A percentile compares a stretch with the other conserved stretches of the same genome.
phyloP scores from a whole-genome alignment of 306 rosid genomes.

The Dryas drummondii region DNA sequence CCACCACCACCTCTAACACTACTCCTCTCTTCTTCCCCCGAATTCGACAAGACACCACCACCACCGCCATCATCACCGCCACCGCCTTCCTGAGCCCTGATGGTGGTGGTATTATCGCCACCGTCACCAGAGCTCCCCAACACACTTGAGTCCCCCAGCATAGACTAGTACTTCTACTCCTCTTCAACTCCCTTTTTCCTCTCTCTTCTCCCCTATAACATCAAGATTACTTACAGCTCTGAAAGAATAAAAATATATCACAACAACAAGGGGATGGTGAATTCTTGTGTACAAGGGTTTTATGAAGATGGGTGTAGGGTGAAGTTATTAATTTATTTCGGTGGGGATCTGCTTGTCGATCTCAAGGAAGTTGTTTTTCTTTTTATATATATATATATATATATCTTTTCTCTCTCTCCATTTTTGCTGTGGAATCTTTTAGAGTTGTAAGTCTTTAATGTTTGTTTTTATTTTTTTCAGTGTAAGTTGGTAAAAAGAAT shows the following conservation, averaged over 20 bases:
- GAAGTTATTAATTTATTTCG: conserved; percentile 69
- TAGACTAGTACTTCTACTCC: conserved; percentile 32
- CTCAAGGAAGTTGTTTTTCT: conserved; percentile 40
- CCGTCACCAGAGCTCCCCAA: conserved; percentile 57
- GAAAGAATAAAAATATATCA: conserved; percentile 25
- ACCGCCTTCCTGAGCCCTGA: conserved; percentile 24
- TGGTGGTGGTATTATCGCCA: conserved; percentile 19
- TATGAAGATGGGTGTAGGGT: conserved; percentile 55
- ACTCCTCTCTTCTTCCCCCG: conserved; percentile 60
- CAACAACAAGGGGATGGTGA: conserved; percentile 54
- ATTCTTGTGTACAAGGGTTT: conserved; percentile 55
- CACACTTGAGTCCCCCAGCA: conserved; percentile 76
- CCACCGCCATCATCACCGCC: conserved; percentile 18
- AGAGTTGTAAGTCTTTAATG: not conserved
- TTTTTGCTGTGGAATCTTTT: conserved; percentile 58
- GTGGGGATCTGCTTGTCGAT: conserved; percentile 86
- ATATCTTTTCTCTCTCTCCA: conserved; percentile 15
- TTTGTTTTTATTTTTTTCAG: not conserved
- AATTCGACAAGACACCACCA: conserved; percentile 53
- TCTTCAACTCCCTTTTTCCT: not conserved
- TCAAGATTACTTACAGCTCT: conserved; percentile 44
- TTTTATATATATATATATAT: not conserved
- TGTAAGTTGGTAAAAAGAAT: not conserved
- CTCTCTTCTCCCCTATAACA: conserved; percentile 7
- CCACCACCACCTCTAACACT: conserved; percentile 21